Evolutionary conservation across 306 rosid genomes (phyloP), one percentile per base, ranked within the genome.

Genomic region (Cicer pinnatifidum): DNA sequence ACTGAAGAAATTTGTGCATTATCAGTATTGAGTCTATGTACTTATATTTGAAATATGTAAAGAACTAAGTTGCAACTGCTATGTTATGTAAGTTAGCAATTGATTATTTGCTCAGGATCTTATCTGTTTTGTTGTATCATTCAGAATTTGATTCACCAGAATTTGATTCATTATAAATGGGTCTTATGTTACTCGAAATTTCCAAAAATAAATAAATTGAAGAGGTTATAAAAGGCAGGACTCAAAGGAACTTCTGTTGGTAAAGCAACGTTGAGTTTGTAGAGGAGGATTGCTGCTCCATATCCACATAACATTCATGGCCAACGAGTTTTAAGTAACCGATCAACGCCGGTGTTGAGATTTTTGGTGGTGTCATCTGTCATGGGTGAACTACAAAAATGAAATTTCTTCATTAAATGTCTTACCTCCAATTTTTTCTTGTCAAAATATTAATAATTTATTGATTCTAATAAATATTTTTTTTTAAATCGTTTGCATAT

Each of bases 21-120:
- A 66, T 72, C 39, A 8, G 51, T 54, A 35, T 47, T 46, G 33
- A 23, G 35, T 28, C 35, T 28, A 56, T 74, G 54, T 74, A 40
- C 12, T 60, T n/a, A 9, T 10, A 60, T 60, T 60, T 35, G 44
- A 52, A 64, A 12, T 12, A 9, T 17, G 13, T 17, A 38, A 20
- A 43, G 40, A 13, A 16, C 52, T 9, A 40, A 38, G 56, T 15
- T 65, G 52, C 6, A 40, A 15, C 41, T 45, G 47, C 11, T 28
- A 13, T 37, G 16, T 23, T 28, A 0, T 28, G 35, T 15, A n/a
- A 46, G n/a, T 41, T 53, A 16, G 69, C 12, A 13, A 37, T 70
- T 58, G 17, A 74, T 50, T 52, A 28, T 60, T 73, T 33, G 43
- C 15, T 23, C 8, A 10, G 51, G 54, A 33, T 67, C 28, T 45